Conservation (phyloP, 768 basidiomycete species). For the Boletus barrowsii region DNA sequence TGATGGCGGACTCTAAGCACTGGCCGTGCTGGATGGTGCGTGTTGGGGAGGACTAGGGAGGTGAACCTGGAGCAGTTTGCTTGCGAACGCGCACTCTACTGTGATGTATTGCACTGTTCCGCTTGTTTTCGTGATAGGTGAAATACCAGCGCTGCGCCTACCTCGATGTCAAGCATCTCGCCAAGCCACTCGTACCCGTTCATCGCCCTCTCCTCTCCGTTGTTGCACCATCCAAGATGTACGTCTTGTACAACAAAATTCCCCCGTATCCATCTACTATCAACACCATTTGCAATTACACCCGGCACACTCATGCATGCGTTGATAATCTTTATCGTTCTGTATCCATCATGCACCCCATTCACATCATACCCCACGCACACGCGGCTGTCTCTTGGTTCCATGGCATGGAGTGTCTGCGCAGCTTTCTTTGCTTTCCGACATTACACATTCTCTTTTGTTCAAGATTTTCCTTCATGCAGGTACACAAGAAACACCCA, state of each 20-base stretch:
- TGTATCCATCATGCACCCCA: conserved; percentile 34
- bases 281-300: conserved; percentile 21
- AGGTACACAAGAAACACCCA: conserved; percentile 20
- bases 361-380: conserved; percentile 26
- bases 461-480: conserved; percentile 14
- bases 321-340: conserved; percentile 30
- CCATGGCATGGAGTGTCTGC: conserved; percentile 14
- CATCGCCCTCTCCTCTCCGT: conserved; percentile 1
- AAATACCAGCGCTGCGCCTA: conserved; percentile 28
- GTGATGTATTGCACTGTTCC: conserved; percentile 29
- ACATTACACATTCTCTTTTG: conserved; percentile 14
- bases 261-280: conserved; percentile 8
- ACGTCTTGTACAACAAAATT: conserved; percentile 23
- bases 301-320: conserved; percentile 28
- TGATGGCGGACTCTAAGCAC: conserved; percentile 70
- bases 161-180: conserved; percentile 13
- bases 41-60: conserved; percentile 16
- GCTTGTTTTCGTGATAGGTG: conserved; percentile 28
- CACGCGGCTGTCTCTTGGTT: conserved; percentile 17
- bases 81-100: conserved; percentile 21
- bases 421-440: conserved; percentile 9
- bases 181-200: background rate
- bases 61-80: conserved; percentile 15
- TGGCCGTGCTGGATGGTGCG: conserved; percentile 18
- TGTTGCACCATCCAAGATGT: conserved; percentile 9